Evolutionary conservation across 345 rosid species (phyloP).

Genomic region (Gossypium herbaceum): DNA sequence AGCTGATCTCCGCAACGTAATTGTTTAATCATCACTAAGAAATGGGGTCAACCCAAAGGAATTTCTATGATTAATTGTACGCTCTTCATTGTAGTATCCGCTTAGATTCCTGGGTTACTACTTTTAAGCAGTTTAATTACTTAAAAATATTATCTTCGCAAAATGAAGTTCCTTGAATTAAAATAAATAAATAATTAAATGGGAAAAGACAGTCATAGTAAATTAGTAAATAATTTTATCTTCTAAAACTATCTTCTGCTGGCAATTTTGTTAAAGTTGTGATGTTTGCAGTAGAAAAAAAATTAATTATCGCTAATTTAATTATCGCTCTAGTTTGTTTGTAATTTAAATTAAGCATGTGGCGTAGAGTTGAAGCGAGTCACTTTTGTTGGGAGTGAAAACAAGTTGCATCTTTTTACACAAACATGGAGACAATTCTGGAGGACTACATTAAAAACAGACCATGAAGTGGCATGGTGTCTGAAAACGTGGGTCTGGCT

Average conservation of each 20-base stretch:
- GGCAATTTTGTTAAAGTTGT: no score
- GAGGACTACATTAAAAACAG: background rate
- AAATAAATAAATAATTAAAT: background rate
- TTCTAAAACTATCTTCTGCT: no score
- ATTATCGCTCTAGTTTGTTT: no score
- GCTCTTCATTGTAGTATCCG: background rate
- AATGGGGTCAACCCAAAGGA: background rate
- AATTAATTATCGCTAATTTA: no score
- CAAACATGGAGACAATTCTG: conserved; percentile 1
- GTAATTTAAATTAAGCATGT: background rate
- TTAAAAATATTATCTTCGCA: background rate
- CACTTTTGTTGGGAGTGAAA: background rate
- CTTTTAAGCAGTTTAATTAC: background rate
- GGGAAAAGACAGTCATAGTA: background rate
- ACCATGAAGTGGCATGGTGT: background rate
- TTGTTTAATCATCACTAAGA: background rate
- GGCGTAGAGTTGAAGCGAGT: background rate
- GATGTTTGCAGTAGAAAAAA: no score
- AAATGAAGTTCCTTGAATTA: background rate
- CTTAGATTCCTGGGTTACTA: background rate
- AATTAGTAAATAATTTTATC: no score
- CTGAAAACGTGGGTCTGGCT: conserved; percentile 4
- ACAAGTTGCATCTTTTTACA: conserved; percentile 18
- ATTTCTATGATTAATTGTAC: background rate
- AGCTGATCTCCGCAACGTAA: background rate